These are phyloP conservation scores for Friedmanniomyces endolithicus DNA, from an alignment of 495 filamentous ascomycete species.

Conservation along the genomic window DNA sequence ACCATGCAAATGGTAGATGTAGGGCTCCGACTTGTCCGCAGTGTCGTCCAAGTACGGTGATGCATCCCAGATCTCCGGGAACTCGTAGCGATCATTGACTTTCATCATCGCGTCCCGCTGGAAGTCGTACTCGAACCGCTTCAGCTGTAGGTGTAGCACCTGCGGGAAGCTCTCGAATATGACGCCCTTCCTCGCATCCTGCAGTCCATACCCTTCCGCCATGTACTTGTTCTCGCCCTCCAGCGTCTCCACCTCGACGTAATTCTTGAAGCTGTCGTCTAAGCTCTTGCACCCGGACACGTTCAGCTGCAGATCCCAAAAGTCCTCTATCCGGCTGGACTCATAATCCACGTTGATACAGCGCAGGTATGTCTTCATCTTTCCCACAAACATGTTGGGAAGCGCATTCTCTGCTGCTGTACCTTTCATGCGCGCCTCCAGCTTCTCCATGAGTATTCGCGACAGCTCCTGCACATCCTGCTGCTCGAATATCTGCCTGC, in stretches of 20 bases:
- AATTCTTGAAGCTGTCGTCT: slow-evolving; percentile 90
- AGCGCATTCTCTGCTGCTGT: slow-evolving; percentile 88
- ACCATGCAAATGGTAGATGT: slow-evolving; percentile 83
- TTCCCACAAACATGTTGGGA: slow-evolving; percentile 82
- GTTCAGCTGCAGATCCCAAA: slow-evolving; percentile 98
- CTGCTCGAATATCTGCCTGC: slow-evolving; percentile 94
- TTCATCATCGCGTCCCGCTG: slow-evolving; percentile 97
- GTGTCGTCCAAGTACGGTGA: slow-evolving; percentile 74
- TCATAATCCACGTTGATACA: slow-evolving; percentile 98
- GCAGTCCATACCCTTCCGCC: slow-evolving; percentile 77
- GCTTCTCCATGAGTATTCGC: slow-evolving; percentile 86
- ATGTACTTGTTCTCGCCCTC: slow-evolving; percentile 98
- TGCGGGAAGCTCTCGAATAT: slow-evolving; percentile 95
- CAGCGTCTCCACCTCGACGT: slow-evolving; percentile 88
- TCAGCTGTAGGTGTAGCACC: slow-evolving; percentile 88
- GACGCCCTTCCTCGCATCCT: slow-evolving; percentile 94
- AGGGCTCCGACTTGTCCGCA: slow-evolving; percentile 78
- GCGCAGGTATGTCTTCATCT: slow-evolving; percentile 94
- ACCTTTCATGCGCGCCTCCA: slow-evolving; percentile 96
- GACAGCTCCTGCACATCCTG: slow-evolving; percentile 98
- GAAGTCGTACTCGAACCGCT: slow-evolving; percentile 96
- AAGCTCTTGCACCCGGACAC: slow-evolving; percentile 86
- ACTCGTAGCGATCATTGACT: slow-evolving; percentile 95
- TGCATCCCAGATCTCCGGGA: slow-evolving; percentile 86
- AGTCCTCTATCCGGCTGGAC: slow-evolving; percentile 87